Percentiles rank a stretch among this genome's conserved stretches.
phyloP scores from a whole-genome alignment of 192 early-diverging fungal genomes.

The Coemansia sp. region DNA sequence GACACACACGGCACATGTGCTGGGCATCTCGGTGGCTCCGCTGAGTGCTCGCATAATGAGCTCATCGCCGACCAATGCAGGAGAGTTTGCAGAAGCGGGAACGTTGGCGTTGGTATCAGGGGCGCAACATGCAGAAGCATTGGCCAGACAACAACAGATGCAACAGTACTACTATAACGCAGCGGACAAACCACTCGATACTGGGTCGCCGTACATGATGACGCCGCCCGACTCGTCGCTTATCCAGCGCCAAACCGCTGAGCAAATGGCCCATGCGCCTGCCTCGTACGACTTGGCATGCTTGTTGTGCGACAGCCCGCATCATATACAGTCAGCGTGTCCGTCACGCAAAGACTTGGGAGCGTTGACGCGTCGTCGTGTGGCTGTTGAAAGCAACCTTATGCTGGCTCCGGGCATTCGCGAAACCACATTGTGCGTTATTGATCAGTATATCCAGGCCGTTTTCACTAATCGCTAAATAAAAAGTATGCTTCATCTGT shows the following conservation, averaged over 20 bases:
- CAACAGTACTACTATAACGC: constrained; percentile 6
- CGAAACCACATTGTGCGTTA: constrained; percentile 13
- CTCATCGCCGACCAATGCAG: not conserved
- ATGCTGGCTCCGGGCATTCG: constrained; percentile 13
- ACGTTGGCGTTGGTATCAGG: not conserved
- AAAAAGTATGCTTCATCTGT: too few species aligned
- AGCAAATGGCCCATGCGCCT: not conserved
- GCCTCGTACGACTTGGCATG: constrained; percentile 24
- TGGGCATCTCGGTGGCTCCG: not conserved
- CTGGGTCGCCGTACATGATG: not conserved
- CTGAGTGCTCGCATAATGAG: not conserved
- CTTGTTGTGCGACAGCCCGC: constrained; percentile 15
- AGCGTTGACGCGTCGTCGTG: constrained; percentile 10
- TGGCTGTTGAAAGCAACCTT: constrained; percentile 7
- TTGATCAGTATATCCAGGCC: constrained; percentile 19
- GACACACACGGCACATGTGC: too few species aligned
- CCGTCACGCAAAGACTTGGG: constrained; percentile 4
- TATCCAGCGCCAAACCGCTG: not conserved
- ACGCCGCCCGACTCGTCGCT: constrained; percentile 4
- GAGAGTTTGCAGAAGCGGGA: not conserved
- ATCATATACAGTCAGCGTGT: constrained; percentile 10
- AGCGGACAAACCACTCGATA: not conserved
- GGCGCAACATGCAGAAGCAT: not conserved
- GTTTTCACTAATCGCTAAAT: constrained; percentile 4
- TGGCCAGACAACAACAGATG: not conserved